phyloP scores from a whole-genome alignment of 2,329 filamentous ascomycete species.

The Aspergillus pseudoglaucus region DNA sequence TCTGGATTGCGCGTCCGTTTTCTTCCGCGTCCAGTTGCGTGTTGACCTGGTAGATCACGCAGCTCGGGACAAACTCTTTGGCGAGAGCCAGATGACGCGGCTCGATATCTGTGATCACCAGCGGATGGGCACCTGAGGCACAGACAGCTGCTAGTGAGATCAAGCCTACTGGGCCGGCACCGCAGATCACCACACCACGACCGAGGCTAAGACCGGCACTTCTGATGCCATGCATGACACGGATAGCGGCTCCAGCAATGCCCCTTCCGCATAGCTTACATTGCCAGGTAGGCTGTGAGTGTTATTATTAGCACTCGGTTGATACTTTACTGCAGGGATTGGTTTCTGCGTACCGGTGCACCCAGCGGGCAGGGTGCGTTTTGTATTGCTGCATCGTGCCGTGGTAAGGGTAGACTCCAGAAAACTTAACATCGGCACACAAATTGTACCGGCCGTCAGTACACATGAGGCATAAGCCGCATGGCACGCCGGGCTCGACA shows the following conservation, averaged over 20 bases:
- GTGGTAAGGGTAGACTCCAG: constrained; percentile 56
- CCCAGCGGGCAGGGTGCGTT: constrained; percentile 54
- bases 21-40: constrained; percentile 39
- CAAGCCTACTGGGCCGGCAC: constrained; percentile 59
- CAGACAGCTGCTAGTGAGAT: constrained; percentile 52
- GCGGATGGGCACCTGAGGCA: constrained; percentile 57
- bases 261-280: constrained; percentile 53
- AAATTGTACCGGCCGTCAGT: constrained; percentile 57
- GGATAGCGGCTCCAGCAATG: constrained; percentile 58
- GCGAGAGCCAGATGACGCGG: constrained; percentile 52
- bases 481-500: constrained; percentile 61
- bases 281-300: constrained; percentile 43
- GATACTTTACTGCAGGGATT: background rate
- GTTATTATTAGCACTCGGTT: no score
- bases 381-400: constrained; percentile 59
- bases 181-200: constrained; percentile 51
- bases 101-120: constrained; percentile 60
- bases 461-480: constrained; percentile 56
- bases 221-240: constrained; percentile 58
- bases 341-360: constrained; percentile 34
- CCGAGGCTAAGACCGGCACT: constrained; percentile 50
- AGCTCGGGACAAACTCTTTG: constrained; percentile 50
- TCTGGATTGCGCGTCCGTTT: constrained; percentile 48
- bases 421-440: constrained; percentile 56
- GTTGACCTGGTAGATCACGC: constrained; percentile 51